These are phyloP conservation scores for Aspergillus ruber DNA, from an alignment of 2,329 filamentous ascomycete genomes.

Conservation along the genomic window DNA sequence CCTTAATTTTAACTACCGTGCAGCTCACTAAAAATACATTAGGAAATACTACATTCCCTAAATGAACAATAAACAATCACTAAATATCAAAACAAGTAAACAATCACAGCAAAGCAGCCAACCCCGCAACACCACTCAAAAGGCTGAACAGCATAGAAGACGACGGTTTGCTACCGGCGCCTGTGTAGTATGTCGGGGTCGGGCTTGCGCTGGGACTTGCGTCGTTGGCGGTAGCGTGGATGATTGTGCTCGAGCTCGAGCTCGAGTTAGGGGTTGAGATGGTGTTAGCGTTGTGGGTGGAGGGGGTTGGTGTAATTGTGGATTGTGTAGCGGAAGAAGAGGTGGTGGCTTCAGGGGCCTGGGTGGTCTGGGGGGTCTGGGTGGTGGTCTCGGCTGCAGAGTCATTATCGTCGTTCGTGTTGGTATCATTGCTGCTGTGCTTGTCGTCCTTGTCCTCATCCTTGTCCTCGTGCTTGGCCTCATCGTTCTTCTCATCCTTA, in stretches of 20 bases:
- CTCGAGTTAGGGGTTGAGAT: neutral
- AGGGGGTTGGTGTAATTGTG: neutral
- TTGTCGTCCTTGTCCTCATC: neutral
- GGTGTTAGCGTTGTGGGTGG: neutral
- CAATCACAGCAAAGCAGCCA: conserved; percentile 23
- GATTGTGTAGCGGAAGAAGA: too few relatives aligned
- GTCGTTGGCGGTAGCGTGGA: neutral
- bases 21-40: neutral
- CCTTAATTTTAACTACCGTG: neutral
- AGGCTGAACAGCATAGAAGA: conserved; percentile 18
- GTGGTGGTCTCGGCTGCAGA: neutral
- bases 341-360: neutral
- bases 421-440: neutral
- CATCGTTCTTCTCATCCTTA: neutral
- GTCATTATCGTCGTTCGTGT: neutral
- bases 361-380: neutral
- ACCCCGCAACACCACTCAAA: conserved; percentile 20
- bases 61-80: neutral
- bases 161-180: conserved; percentile 16
- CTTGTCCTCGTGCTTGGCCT: neutral
- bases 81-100: neutral
- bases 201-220: neutral
- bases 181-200: neutral
- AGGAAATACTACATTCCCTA: neutral
- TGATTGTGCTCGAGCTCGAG: neutral